Percentiles rank a stretch among this genome's conserved stretches.
Evolutionary conservation across 768 basidiomycete species (phyloP).

Genomic region (Naganishia vaughanmartiniae): DNA sequence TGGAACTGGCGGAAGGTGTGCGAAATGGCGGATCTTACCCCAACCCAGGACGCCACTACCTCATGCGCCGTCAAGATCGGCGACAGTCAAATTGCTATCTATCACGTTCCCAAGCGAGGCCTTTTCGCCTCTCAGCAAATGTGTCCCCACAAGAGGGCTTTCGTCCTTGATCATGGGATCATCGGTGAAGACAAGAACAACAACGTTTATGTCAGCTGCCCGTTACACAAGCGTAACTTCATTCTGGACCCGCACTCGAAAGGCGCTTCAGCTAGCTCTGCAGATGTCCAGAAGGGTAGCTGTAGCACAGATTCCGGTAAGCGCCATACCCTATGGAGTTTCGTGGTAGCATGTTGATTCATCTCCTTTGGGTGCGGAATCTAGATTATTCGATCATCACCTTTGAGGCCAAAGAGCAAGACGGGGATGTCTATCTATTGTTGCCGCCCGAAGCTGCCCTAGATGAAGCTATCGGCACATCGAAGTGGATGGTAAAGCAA

Average conservation of each 20-base stretch:
- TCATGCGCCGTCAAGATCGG: slow-evolving; percentile 40
- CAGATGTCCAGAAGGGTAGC: slow-evolving; percentile 52
- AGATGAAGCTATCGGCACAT: slow-evolving; percentile 64
- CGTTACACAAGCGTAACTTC: slow-evolving; percentile 69
- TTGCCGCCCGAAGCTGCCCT: slow-evolving; percentile 60
- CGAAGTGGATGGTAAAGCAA: slow-evolving; percentile 62
- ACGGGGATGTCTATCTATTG: slow-evolving; percentile 57
- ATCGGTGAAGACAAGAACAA: slow-evolving; percentile 65
- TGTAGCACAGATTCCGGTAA: slow-evolving; percentile 64
- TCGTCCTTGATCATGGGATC: slow-evolving; percentile 66
- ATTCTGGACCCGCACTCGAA: slow-evolving; percentile 53
- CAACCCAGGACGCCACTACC: slow-evolving; percentile 57
- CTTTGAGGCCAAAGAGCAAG: slow-evolving; percentile 61
- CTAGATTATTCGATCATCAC: slow-evolving; percentile 55
- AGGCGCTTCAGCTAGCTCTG: not conserved
- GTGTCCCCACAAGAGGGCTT: slow-evolving; percentile 61
- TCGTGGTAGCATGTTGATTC: slow-evolving; percentile 13
- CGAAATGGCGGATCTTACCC: slow-evolving; percentile 57
- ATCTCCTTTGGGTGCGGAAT: slow-evolving; percentile 9
- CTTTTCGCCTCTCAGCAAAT: slow-evolving; percentile 71
- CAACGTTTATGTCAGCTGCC: slow-evolving; percentile 56
- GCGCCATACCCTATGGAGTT: not conserved
- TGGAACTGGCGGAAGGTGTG: slow-evolving; percentile 65
- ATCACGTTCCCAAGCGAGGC: slow-evolving; percentile 61
- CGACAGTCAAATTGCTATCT: slow-evolving; percentile 65